These are phyloP conservation scores for Punctularia strigosozonata DNA, from an alignment of 768 basidiomycete species.

Conservation along the genomic window DNA sequence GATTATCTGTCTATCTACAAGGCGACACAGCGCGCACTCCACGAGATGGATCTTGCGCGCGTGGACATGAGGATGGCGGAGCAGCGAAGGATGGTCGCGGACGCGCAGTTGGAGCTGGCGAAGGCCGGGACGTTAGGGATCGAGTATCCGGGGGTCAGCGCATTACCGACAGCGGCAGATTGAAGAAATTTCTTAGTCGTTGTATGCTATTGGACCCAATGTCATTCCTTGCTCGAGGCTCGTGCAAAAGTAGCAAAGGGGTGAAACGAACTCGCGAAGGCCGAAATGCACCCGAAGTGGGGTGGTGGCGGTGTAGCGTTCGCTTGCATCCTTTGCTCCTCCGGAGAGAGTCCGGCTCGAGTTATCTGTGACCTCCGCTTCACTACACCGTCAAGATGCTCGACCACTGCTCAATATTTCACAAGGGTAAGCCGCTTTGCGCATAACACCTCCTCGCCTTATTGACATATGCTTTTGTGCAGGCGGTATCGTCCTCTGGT, in stretches of 20 bases:
- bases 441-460: not conserved
- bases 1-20: not conserved
- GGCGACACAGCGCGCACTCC: conserved; percentile 28
- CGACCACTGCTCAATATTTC: conserved; percentile 92
- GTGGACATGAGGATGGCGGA: conserved; percentile 52
- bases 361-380: too few relatives aligned
- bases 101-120: conserved; percentile 49
- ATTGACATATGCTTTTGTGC: conserved; percentile 6
- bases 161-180: too few relatives aligned
- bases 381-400: conserved; percentile 42
- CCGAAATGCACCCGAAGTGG: too few relatives aligned
- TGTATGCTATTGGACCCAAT: too few relatives aligned
- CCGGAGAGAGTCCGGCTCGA: too few relatives aligned
- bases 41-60: conserved; percentile 48
- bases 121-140: conserved; percentile 50
- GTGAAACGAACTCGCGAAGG: too few relatives aligned
- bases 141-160: too few relatives aligned
- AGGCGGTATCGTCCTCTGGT: conserved; percentile 95
- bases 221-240: too few relatives aligned
- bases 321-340: too few relatives aligned
- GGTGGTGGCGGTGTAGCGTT: too few relatives aligned
- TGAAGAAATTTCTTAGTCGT: too few relatives aligned
- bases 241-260: too few relatives aligned
- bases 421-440: conserved; percentile 50
- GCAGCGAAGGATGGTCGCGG: conserved; percentile 44